Evolutionary conservation across 176 grass and related monocot genomes (phyloP).

Genomic region (Miscanthus lutarioriparius): DNA sequence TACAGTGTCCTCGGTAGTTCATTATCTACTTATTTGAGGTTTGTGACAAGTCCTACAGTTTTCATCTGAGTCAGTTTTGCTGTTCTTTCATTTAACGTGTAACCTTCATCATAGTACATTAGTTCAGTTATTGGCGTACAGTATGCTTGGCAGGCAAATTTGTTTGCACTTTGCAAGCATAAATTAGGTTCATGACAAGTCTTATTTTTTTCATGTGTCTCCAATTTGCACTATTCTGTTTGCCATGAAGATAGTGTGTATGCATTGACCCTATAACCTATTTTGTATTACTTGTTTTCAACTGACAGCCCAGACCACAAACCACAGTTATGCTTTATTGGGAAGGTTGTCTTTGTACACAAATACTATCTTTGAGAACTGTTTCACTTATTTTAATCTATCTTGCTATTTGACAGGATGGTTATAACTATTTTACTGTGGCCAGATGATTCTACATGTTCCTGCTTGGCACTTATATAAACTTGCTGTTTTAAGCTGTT

Average conservation of each 20-base stretch:
- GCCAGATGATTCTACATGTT: slow-evolving; percentile 75
- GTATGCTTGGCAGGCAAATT: neutral
- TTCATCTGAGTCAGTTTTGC: neutral
- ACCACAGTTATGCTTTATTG: neutral
- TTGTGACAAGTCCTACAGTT: neutral
- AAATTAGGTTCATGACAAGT: neutral
- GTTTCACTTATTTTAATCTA: slow-evolving; percentile 62
- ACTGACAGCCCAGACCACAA: neutral
- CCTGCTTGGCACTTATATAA: slow-evolving; percentile 57
- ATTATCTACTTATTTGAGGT: neutral
- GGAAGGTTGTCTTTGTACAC: slow-evolving; percentile 14
- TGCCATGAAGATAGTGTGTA: neutral
- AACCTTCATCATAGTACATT: neutral
- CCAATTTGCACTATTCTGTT: neutral
- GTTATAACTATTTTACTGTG: slow-evolving; percentile 75
- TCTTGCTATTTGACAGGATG: slow-evolving; percentile 68
- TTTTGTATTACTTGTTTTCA: slow-evolving; percentile 18
- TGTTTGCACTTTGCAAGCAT: neutral
- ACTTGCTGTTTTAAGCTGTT: slow-evolving; percentile 62
- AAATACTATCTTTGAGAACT: slow-evolving; percentile 31
- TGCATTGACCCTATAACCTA: neutral
- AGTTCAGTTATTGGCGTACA: neutral
- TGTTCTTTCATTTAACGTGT: neutral
- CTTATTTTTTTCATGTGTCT: neutral
- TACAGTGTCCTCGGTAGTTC: neutral